Base-by-base conservation (phyloP, 345 rosid species). In the Hypericum androsaemum region DNA sequence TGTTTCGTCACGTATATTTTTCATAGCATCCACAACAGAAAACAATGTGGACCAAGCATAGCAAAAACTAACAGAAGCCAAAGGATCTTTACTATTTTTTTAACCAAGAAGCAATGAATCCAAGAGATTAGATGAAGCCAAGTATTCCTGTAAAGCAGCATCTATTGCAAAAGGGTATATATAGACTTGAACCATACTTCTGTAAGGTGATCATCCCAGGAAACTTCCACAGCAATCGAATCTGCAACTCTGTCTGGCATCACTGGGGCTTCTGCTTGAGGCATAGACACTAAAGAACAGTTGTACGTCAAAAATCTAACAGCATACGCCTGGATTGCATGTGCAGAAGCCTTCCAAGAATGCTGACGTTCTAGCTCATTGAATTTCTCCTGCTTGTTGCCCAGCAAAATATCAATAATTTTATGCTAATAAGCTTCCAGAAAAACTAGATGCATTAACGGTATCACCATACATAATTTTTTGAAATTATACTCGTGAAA, bases 291-390 rank as follows among this genome's bases (percentile, higher is more conserved):
- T 59, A 70, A 58, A 61, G 76, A 65, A 61, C 65, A 68, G 76
- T 58, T 75, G 67, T 57, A 71, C 63, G 74, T 76, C 79, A 94
- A 80, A 74, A 77, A 94, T 60, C 82, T 81, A 47, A 80, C 64
- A 43, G 99, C 99, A 77, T 88, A 94, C 61, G 64, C 80, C 73
- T 52, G 71, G 75, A 94, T 69, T 11, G 77, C 64, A 62, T 16
- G 61, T 32, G 54, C 69, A 43, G 52, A 14, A 57, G 64, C 64
- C 63, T 68, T 72, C 41, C 77, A 58, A 37, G 68, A 56, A 63
- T 52, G 64, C 51, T 62, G 75, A 47, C 48, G 51, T 56, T 56
- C 60, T 48, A 74, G 47, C 53, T 74, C 73, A 58, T 68, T 74
- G 70, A 59, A 66, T 37, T 65, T 49, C 47, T 67, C 86, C 98